Evolutionary conservation across 208 protist genomes (phyloP).

Genomic region (Leishmania braziliensis): DNA sequence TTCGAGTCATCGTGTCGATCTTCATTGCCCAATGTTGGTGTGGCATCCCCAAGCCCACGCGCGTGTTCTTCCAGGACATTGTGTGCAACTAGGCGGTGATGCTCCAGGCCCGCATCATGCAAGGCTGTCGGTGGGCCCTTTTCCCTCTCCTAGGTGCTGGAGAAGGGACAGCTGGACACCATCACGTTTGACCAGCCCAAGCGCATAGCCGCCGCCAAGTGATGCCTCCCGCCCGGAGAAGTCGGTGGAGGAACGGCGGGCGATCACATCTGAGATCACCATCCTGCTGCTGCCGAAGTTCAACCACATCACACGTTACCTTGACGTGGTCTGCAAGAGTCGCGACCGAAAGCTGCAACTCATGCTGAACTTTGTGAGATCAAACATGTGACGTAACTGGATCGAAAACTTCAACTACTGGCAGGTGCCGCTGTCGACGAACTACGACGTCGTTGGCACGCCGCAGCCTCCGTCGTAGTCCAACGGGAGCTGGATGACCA

Average conservation of each 20-base stretch:
- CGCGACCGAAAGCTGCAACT: conserved; percentile 58
- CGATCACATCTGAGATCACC: conserved; percentile 56
- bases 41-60: conserved; percentile 55
- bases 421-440: conserved; percentile 31
- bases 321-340: conserved; percentile 52
- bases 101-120: conserved; percentile 48
- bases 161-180: conserved; percentile 27
- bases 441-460: conserved; percentile 38
- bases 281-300: conserved; percentile 62
- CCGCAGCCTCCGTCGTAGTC: background rate
- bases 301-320: conserved; percentile 57
- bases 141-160: conserved; percentile 61
- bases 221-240: conserved; percentile 62
- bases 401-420: conserved; percentile 57
- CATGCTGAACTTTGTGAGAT: conserved; percentile 64
- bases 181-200: conserved; percentile 57
- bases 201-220: conserved; percentile 54
- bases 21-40: conserved; percentile 62
- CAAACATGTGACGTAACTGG: conserved; percentile 62
- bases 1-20: conserved; percentile 56
- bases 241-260: conserved; percentile 61
- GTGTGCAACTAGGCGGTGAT: conserved; percentile 47
- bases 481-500: background rate
- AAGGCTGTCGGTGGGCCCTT: conserved; percentile 55
- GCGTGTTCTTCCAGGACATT: conserved; percentile 46